Conservation (phyloP, 2,329 filamentous ascomycete species). For the Reticulascus tulasneorum region DNA sequence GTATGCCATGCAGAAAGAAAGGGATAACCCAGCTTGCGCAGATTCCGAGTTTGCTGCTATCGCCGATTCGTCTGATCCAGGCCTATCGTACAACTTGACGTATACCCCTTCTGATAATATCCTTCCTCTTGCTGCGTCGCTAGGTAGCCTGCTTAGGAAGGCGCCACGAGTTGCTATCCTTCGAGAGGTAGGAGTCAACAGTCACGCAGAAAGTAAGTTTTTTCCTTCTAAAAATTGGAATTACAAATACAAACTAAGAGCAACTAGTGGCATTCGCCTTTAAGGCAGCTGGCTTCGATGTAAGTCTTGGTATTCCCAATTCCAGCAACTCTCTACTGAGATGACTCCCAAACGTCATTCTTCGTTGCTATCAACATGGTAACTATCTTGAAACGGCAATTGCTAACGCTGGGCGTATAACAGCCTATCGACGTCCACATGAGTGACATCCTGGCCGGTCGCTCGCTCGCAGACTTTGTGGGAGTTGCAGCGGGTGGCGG, state of each 20-base stretch:
- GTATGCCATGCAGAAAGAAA: slow-evolving; percentile 82
- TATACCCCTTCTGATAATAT: slow-evolving; percentile 77
- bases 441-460: slow-evolving; percentile 81
- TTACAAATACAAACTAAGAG: no score
- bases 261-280: slow-evolving; percentile 99
- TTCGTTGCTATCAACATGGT: no score
- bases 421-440: slow-evolving; percentile 95
- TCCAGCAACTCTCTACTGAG: no score
- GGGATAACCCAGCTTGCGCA: slow-evolving; percentile 84
- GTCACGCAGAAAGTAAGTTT: slow-evolving; percentile 93
- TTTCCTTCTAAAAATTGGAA: no score
- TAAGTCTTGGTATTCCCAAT: no score
- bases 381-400: no score
- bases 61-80: slow-evolving; percentile 70
- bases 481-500: slow-evolving; percentile 94
- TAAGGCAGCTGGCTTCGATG: slow-evolving; percentile 82
- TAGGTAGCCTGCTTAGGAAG: slow-evolving; percentile 49
- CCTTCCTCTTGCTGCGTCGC: slow-evolving; percentile 57
- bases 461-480: slow-evolving; percentile 76
- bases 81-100: slow-evolving; percentile 77
- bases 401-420: no score
- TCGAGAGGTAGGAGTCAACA: slow-evolving; percentile 92
- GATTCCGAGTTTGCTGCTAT: slow-evolving; percentile 78
- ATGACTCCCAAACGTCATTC: no score
- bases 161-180: slow-evolving; percentile 82